Conservation (phyloP, 2,329 filamentous ascomycete genomes). For the Colletotrichum sp. region DNA sequence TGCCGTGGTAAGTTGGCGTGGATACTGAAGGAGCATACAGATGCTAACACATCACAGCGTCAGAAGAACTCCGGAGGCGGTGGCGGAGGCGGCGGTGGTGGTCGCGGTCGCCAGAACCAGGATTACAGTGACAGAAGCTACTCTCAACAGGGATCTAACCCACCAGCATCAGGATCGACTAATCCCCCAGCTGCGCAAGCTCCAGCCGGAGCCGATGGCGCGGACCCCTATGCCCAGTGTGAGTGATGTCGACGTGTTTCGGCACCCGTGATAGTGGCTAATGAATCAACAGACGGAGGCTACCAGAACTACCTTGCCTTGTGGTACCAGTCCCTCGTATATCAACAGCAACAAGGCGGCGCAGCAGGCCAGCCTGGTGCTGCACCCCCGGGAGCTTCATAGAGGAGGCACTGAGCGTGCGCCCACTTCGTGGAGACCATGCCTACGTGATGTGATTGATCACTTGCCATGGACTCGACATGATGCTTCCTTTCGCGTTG, state of each 20-base stretch:
- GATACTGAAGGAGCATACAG: background rate
- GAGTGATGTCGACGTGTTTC: slow-evolving; percentile 37
- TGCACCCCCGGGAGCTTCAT: slow-evolving; percentile 19
- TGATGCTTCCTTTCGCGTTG: slow-evolving; percentile 22
- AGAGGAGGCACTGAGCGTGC: background rate
- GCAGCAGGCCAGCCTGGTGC: slow-evolving; percentile 31
- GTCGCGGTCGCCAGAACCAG: slow-evolving; percentile 50
- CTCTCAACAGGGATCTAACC: slow-evolving; percentile 49
- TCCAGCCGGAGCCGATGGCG: slow-evolving; percentile 53
- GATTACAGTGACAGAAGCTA: slow-evolving; percentile 62
- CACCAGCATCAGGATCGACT: slow-evolving; percentile 32
- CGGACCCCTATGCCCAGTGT: slow-evolving; percentile 80
- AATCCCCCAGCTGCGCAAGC: slow-evolving; percentile 47
- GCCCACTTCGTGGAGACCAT: slow-evolving; percentile 13
- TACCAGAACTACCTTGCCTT: slow-evolving; percentile 81
- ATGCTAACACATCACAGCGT: slow-evolving; percentile 44
- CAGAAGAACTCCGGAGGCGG: slow-evolving; percentile 59
- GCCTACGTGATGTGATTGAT: slow-evolving; percentile 23
- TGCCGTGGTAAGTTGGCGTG: slow-evolving; percentile 70
- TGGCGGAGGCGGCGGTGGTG: slow-evolving; percentile 44
- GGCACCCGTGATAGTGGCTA: slow-evolving; percentile 22
- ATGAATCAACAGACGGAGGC: slow-evolving; percentile 68
- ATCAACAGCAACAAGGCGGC: slow-evolving; percentile 42
- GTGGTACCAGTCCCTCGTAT: slow-evolving; percentile 75
- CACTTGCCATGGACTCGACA: slow-evolving; percentile 23